Evolutionary conservation across 768 basidiomycete species (phyloP).

Genomic region (Termitomyces sp.): DNA sequence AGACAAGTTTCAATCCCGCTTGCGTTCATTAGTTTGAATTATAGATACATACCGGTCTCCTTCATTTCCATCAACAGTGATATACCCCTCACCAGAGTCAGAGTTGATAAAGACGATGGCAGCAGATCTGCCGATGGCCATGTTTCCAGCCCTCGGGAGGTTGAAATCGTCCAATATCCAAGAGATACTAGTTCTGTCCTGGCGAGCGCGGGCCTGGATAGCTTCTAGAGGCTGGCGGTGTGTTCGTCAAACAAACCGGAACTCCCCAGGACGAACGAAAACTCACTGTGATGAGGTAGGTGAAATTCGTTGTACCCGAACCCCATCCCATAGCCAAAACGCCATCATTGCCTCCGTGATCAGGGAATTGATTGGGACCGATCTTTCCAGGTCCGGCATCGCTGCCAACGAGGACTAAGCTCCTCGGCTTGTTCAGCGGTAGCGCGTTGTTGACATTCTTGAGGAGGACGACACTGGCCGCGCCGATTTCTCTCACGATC

Average conservation of each 20-base stretch:
- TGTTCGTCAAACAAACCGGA: not conserved
- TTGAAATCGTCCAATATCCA: conserved; percentile 76
- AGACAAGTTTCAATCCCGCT: not conserved
- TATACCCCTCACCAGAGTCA: conserved; percentile 83
- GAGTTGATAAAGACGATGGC: conserved; percentile 80
- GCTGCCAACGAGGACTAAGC: conserved; percentile 59
- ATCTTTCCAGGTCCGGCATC: conserved; percentile 57
- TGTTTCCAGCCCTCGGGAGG: conserved; percentile 42
- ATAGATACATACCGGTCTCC: conserved; percentile 55
- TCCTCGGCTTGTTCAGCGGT: conserved; percentile 58
- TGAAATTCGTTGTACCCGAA: conserved; percentile 75
- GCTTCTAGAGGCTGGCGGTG: conserved; percentile 69
- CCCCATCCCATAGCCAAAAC: conserved; percentile 93
- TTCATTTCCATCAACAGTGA: conserved; percentile 75
- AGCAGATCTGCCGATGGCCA: conserved; percentile 49
- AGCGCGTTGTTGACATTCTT: conserved; percentile 63
- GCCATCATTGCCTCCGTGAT: conserved; percentile 63
- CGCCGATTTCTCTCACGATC: conserved; percentile 69
- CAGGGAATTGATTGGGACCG: conserved; percentile 70
- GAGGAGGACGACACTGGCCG: conserved; percentile 69
- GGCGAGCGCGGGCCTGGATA: conserved; percentile 68
- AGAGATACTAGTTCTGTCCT: conserved; percentile 59
- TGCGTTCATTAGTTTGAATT: not conserved
- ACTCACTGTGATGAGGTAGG: conserved; percentile 73
- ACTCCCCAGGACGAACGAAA: not conserved